Conservation (phyloP, 805 yeast species). For the Zygoascus tannicola region DNA sequence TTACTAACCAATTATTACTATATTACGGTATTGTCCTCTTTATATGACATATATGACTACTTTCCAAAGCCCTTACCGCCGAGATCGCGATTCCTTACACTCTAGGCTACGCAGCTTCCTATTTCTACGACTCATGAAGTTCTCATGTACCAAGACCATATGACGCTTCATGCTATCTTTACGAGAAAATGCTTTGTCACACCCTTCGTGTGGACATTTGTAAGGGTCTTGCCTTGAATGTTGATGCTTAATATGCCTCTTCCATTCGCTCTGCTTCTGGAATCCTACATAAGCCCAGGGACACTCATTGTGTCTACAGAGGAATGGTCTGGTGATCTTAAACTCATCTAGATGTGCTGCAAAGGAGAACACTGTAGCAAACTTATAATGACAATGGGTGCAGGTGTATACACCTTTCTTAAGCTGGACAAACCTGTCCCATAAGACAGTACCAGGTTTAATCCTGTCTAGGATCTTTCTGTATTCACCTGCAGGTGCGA, state of each 20-base stretch:
- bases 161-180: conserved; percentile 32
- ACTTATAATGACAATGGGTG: conserved; percentile 31
- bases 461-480: conserved; percentile 3
- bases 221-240: conserved; percentile 18
- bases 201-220: conserved; percentile 17
- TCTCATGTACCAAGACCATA: conserved; percentile 31
- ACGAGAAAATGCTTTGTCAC: conserved; percentile 22
- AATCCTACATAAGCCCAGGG: conserved; percentile 38
- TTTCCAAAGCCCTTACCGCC: too few relatives aligned
- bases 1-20: too few relatives aligned
- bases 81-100: too few relatives aligned
- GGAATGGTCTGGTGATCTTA: conserved; percentile 27
- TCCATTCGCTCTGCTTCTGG: conserved; percentile 29
- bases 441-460: conserved; percentile 13
- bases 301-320: conserved; percentile 29
- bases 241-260: conserved; percentile 28
- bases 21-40: too few relatives aligned
- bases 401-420: conserved; percentile 34
- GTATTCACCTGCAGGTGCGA: too few relatives aligned
- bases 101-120: conserved; percentile 19
- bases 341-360: conserved; percentile 31
- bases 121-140: conserved; percentile 34
- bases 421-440: conserved; percentile 18
- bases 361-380: conserved; percentile 26
- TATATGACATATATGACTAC: too few relatives aligned